Evolutionary conservation across 805 yeast species (phyloP).

Genomic region (Teunomyces gatunensis): DNA sequence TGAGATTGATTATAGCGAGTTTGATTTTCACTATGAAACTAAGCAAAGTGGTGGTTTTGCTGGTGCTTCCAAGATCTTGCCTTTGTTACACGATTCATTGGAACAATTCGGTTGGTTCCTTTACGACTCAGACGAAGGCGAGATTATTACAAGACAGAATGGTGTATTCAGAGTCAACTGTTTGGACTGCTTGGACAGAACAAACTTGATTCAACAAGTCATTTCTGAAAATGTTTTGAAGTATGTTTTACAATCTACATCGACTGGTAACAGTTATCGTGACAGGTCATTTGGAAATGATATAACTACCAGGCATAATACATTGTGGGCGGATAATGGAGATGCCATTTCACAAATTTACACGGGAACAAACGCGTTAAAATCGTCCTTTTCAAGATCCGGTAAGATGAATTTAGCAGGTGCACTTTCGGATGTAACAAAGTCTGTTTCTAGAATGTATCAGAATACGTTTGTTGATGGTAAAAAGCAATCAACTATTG

Average conservation of each 20-base stretch:
- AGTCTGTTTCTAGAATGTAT: slow-evolving; percentile 91
- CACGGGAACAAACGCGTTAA: slow-evolving; percentile 75
- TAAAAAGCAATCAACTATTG: slow-evolving; percentile 86
- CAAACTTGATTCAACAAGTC: slow-evolving; percentile 85
- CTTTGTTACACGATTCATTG: slow-evolving; percentile 61
- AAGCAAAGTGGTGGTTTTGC: slow-evolving; percentile 82
- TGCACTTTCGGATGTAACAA: slow-evolving; percentile 94
- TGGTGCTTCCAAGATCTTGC: slow-evolving; percentile 69
- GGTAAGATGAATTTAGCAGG: slow-evolving; percentile 98
- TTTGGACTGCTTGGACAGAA: slow-evolving; percentile 90
- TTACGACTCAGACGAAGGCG: slow-evolving; percentile 55
- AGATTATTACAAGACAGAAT: slow-evolving; percentile 68
- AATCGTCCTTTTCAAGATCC: slow-evolving; percentile 88
- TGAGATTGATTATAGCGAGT: slow-evolving; percentile 60
- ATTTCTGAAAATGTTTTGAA: slow-evolving; percentile 72
- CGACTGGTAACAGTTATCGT: slow-evolving; percentile 19
- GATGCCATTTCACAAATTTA: slow-evolving; percentile 64
- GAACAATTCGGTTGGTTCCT: slow-evolving; percentile 81
- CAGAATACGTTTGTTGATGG: slow-evolving; percentile 95
- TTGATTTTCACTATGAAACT: slow-evolving; percentile 93
- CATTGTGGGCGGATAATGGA: slow-evolving; percentile 66
- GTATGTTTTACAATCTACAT: slow-evolving; percentile 22
- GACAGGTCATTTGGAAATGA: slow-evolving; percentile 40
- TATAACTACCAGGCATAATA: slow-evolving; percentile 35
- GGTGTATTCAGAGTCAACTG: slow-evolving; percentile 95